Percentiles rank a stretch among this genome's conserved stretches.
Evolutionary conservation across 495 filamentous ascomycete species (phyloP).

Genomic region (Eremomyces bilateralis): DNA sequence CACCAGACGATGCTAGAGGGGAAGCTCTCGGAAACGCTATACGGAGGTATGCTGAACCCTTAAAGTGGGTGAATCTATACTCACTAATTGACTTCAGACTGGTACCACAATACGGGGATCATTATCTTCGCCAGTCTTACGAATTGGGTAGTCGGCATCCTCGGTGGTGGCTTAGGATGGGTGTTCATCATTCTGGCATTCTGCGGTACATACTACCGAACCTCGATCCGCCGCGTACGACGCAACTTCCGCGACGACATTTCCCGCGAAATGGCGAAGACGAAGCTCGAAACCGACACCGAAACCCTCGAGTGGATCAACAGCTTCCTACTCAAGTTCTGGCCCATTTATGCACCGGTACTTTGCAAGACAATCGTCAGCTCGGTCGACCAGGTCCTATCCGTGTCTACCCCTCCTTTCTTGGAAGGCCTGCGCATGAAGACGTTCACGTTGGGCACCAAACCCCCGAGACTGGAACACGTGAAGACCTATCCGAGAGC

Average conservation of each 20-base stretch:
- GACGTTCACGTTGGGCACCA: conserved; percentile 76
- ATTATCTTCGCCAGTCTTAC: conserved; percentile 81
- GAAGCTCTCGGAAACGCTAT: conserved; percentile 73
- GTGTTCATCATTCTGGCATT: conserved; percentile 76
- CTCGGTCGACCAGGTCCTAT: conserved; percentile 87
- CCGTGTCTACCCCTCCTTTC: conserved; percentile 73
- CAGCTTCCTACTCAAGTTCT: conserved; percentile 95
- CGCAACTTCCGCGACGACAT: conserved; percentile 94
- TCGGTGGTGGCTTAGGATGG: conserved; percentile 86
- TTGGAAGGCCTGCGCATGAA: conserved; percentile 83
- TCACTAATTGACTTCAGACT: conserved; percentile 33
- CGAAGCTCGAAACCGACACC: conserved; percentile 70
- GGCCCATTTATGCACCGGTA: conserved; percentile 93
- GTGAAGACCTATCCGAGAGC: conserved; percentile 96
- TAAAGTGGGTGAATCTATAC: conserved; percentile 1
- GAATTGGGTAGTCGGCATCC: conserved; percentile 72
- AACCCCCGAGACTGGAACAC: conserved; percentile 87
- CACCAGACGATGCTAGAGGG: conserved; percentile 75
- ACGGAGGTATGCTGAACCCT: conserved; percentile 38
- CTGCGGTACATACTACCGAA: conserved; percentile 91
- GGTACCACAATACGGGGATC: conserved; percentile 89
- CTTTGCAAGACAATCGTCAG: conserved; percentile 78
- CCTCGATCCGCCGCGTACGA: conserved; percentile 76
- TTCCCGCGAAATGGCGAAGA: conserved; percentile 76
- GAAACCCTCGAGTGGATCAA: conserved; percentile 99